Conservation (phyloP, 148 eudicot species). For the Euryodendron excelsum region DNA sequence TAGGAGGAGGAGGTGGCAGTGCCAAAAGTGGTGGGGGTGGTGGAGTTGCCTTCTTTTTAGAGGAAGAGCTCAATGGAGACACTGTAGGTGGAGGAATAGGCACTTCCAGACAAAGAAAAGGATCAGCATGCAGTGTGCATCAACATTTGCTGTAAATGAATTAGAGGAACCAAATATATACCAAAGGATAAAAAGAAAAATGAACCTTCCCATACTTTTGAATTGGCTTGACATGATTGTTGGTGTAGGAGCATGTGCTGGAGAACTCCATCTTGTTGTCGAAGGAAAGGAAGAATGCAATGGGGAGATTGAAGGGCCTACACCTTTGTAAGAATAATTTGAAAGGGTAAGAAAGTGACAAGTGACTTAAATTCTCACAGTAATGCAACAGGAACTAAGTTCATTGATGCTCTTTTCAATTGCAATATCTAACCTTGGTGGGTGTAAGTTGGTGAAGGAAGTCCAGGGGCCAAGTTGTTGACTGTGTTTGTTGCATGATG, state of each 20-base stretch:
- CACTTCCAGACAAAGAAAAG: conserved; percentile 27
- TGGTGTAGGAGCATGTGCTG: conserved; percentile 38
- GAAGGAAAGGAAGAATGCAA: conserved; percentile 34
- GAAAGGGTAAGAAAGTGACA: not conserved
- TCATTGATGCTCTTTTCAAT: not conserved
- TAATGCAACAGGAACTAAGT: not conserved
- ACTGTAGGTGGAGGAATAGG: conserved; percentile 41
- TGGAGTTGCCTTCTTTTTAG: conserved; percentile 33
- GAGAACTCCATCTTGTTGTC: conserved; percentile 25
- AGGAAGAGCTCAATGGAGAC: conserved; percentile 46
- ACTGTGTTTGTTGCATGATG: conserved; percentile 35
- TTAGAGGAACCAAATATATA: not conserved
- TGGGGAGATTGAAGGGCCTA: conserved; percentile 37
- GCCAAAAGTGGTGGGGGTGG: conserved; percentile 44
- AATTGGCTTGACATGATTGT: conserved; percentile 32
- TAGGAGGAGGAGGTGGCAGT: conserved; percentile 79
- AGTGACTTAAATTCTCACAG: not conserved
- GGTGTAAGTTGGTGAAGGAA: conserved; percentile 25
- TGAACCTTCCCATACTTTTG: conserved; percentile 24
- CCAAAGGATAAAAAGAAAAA: not conserved
- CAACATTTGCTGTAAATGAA: not conserved
- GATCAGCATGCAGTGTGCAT: not conserved
- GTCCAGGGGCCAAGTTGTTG: conserved; percentile 28
- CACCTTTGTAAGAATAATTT: conserved; percentile 16
- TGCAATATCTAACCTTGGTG: conserved; percentile 39